A percentile compares a stretch with the other conserved stretches of the same genome.
These are phyloP conservation scores for Neurospora sp. DNA, from an alignment of 495 filamentous ascomycete species.

Conservation along the genomic window DNA sequence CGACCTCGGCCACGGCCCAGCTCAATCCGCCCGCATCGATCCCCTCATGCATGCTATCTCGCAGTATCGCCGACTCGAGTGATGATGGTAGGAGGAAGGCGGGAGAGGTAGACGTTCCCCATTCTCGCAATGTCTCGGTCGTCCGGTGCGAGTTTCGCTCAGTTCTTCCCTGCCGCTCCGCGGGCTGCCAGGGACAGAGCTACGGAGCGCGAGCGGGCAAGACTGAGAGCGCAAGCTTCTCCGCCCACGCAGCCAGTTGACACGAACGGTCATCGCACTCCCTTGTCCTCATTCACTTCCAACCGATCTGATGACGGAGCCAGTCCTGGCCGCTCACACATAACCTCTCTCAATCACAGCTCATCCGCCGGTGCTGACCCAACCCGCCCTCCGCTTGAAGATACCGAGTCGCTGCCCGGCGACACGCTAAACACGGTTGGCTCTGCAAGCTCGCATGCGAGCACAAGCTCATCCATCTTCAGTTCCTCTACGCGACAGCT, in stretches of 20 bases:
- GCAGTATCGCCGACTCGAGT: conserved; percentile 30
- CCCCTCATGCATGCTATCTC: conserved; percentile 32
- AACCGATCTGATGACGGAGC: conserved; percentile 9
- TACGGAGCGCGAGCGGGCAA: conserved; percentile 40
- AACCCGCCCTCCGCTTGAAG: conserved; percentile 37
- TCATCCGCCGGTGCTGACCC: conserved; percentile 29
- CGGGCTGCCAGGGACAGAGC: conserved; percentile 45
- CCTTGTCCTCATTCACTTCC: conserved; percentile 5
- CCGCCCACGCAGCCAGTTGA: conserved; percentile 15
- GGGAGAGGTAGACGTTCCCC: conserved; percentile 35
- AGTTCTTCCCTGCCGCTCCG: conserved; percentile 85
- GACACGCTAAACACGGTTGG: conserved; percentile 55
- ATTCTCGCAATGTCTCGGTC: conserved; percentile 64
- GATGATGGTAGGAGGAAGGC: conserved; percentile 46
- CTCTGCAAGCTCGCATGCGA: conserved; percentile 56
- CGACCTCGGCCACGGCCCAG: neutral
- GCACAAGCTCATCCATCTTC: conserved; percentile 55
- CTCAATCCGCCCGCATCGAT: conserved; percentile 6
- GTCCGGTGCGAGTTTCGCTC: conserved; percentile 67
- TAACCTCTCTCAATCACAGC: conserved; percentile 3
- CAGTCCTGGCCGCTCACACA: conserved; percentile 7
- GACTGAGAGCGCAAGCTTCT: conserved; percentile 24
- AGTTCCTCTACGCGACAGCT: conserved; percentile 40
- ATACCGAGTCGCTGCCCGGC: conserved; percentile 46
- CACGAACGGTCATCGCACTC: conserved; percentile 13